These are phyloP conservation scores for Aspergillus incahuasiensis DNA, from an alignment of 495 filamentous ascomycete genomes.

Conservation along the genomic window DNA sequence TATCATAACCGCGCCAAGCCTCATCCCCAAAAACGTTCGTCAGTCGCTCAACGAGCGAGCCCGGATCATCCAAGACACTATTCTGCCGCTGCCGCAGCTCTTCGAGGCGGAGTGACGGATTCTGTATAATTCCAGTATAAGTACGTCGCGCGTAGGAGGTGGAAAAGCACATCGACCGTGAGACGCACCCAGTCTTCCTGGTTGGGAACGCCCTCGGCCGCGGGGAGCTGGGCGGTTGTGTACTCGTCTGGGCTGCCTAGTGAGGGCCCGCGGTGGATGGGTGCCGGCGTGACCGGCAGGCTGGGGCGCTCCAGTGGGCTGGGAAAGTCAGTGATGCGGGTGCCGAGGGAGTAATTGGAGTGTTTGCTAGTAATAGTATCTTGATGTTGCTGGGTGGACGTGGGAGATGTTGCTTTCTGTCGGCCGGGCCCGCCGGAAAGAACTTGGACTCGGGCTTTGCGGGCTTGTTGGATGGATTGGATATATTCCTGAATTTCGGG, in stretches of 20 bases:
- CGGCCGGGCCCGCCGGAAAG: slow-evolving; percentile 25
- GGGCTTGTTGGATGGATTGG: slow-evolving; percentile 60
- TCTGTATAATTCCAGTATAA: slow-evolving; percentile 61
- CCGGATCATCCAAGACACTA: slow-evolving; percentile 46
- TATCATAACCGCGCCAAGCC: too few relatives aligned
- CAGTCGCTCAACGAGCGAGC: slow-evolving; percentile 16
- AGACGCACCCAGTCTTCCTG: slow-evolving; percentile 88
- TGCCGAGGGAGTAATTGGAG: slow-evolving; percentile 10
- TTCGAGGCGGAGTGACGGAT: slow-evolving; percentile 65
- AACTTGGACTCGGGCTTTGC: slow-evolving; percentile 56
- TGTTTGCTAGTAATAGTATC: slow-evolving; percentile 12
- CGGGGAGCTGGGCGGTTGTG: slow-evolving; percentile 48
- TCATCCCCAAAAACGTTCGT: background rate
- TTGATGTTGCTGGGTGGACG: slow-evolving; percentile 9
- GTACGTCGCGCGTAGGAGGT: slow-evolving; percentile 51
- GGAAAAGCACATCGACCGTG: slow-evolving; percentile 49
- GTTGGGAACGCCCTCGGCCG: slow-evolving; percentile 73
- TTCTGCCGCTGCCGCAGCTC: slow-evolving; percentile 61
- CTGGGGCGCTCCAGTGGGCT: slow-evolving; percentile 77
- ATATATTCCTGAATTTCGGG: slow-evolving; percentile 80
- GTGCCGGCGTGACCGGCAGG: slow-evolving; percentile 86
- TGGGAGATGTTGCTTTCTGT: slow-evolving; percentile 1
- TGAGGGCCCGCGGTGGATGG: slow-evolving; percentile 54
- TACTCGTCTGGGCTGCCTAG: slow-evolving; percentile 49
- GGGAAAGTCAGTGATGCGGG: slow-evolving; percentile 80